phyloP scores from a whole-genome alignment of 148 eudicot species.

The Fagopyrum esculentum region DNA sequence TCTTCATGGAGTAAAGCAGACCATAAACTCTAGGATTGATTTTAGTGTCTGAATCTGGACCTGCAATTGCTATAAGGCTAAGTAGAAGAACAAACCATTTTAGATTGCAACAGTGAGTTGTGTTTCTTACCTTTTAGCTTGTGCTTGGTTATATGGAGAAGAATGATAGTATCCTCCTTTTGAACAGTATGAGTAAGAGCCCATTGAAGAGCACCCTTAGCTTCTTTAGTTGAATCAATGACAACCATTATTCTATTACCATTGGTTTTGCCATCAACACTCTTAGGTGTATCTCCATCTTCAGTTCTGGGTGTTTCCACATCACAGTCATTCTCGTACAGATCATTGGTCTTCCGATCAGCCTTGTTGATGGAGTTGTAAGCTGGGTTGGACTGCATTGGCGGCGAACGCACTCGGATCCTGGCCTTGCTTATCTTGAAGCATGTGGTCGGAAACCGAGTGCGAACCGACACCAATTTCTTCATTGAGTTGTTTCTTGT shows the following conservation, averaged over 20 bases:
- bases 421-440: conserved; percentile 28
- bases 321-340: conserved; percentile 26
- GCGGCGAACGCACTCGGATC: conserved; percentile 38
- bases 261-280: conserved; percentile 11
- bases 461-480: conserved; percentile 18
- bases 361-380: conserved; percentile 32
- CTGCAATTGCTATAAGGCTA: conserved; percentile 22
- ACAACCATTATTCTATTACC: conserved; percentile 72
- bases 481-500: neutral
- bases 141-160: conserved; percentile 52
- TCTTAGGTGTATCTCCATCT: conserved; percentile 10
- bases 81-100: neutral
- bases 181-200: conserved; percentile 73
- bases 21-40: conserved; percentile 47
- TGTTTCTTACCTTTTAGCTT: conserved; percentile 39
- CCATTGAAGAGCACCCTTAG: conserved; percentile 74
- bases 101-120: conserved; percentile 20
- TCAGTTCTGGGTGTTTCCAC: conserved; percentile 17
- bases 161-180: conserved; percentile 50
- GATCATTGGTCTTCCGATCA: conserved; percentile 26
- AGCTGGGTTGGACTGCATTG: conserved; percentile 35
- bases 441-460: conserved; percentile 33
- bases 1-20: conserved; percentile 54
- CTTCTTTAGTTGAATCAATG: conserved; percentile 66
- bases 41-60: conserved; percentile 19